These are phyloP conservation scores for Boletus sp. DNA, from an alignment of 768 basidiomycete genomes.

Conservation along the genomic window DNA sequence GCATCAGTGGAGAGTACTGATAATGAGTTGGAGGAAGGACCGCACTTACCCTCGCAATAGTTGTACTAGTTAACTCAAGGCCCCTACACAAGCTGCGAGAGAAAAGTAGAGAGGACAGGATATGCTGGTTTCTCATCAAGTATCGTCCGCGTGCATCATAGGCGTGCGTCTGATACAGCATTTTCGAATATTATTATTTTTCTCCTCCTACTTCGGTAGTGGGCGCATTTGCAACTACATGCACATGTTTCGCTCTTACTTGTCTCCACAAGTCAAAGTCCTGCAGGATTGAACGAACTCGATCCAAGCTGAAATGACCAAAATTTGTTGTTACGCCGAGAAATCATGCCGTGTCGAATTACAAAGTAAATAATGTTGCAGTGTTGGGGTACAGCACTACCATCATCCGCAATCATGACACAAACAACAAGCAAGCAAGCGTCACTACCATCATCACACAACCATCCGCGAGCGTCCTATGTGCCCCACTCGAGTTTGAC, in stretches of 20 bases:
- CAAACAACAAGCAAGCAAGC: neutral
- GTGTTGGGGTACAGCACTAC: neutral
- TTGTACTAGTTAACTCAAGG: too few species aligned
- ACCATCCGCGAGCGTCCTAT: neutral
- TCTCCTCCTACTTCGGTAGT: too few species aligned
- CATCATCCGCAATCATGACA: neutral
- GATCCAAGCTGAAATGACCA: neutral
- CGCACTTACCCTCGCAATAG: neutral
- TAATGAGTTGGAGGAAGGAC: neutral
- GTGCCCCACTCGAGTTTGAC: neutral
- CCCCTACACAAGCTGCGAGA: neutral
- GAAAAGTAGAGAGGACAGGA: neutral
- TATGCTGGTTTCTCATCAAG: neutral
- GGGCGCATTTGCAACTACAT: too few species aligned
- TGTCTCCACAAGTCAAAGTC: too few species aligned
- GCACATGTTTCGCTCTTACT: too few species aligned
- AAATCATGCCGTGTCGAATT: too few species aligned
- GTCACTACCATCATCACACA: neutral
- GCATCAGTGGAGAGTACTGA: neutral
- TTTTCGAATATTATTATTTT: too few species aligned
- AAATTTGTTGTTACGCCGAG: too few species aligned
- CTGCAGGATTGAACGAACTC: too few species aligned
- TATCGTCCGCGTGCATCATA: too few species aligned
- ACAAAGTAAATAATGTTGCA: too few species aligned
- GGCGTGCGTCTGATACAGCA: too few species aligned